Evolutionary conservation across 139 green algal species (phyloP).

Genomic region (Chlorella vulgaris): DNA sequence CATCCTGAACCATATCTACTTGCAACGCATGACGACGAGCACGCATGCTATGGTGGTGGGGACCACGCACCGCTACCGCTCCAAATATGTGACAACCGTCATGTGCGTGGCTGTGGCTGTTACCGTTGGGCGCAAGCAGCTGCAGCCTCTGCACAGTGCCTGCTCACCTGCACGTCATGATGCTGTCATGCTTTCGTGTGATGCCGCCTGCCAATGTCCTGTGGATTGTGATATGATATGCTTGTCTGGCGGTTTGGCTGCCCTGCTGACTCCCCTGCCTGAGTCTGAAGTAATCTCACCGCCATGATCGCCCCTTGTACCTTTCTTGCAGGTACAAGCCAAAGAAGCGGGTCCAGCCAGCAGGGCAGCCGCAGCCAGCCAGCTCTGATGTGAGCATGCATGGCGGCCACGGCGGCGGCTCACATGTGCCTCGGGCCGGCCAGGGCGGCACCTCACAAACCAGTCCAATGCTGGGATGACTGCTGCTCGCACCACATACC

Average conservation of each 20-base stretch:
- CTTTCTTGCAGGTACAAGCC: constrained; percentile 23
- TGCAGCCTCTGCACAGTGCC: too few species aligned
- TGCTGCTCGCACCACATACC: too few species aligned
- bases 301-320: neutral
- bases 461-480: constrained; percentile 10
- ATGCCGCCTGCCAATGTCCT: too few species aligned
- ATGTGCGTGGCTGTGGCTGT: constrained; percentile 79
- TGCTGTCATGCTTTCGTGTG: too few species aligned
- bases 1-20: constrained; percentile 97
- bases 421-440: constrained; percentile 6
- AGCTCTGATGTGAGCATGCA: constrained; percentile 32
- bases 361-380: constrained; percentile 12
- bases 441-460: constrained; percentile 7
- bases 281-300: neutral
- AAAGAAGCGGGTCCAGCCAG: constrained; percentile 13
- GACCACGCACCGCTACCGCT: constrained; percentile 90
- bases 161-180: too few species aligned
- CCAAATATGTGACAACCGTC: constrained; percentile 97
- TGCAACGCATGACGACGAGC: constrained; percentile 57
- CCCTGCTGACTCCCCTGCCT: neutral
- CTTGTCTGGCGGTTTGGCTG: too few species aligned
- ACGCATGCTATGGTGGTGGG: constrained; percentile 83
- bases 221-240: too few species aligned
- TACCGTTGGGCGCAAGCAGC: too few species aligned
- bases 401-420: constrained; percentile 2